Percentiles rank a stretch among this genome's conserved stretches.
Conservation (phyloP, 192 early-diverging fungal species). For the Coemansia sp. region DNA sequence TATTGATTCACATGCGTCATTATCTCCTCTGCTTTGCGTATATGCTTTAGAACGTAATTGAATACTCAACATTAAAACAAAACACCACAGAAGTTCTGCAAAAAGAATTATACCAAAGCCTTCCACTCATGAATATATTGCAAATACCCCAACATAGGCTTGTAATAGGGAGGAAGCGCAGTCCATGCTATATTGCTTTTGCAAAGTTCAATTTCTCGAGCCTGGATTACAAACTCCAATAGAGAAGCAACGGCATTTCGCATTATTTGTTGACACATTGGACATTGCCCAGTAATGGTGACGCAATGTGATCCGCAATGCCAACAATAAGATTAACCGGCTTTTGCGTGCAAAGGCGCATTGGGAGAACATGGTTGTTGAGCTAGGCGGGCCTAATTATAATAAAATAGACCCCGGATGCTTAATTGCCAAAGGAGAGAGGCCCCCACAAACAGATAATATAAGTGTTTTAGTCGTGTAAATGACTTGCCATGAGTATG, state of each 20-base stretch:
- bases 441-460: slow-evolving; percentile 78
- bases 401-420: slow-evolving; percentile 75
- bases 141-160: slow-evolving; percentile 54
- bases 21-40: not conserved
- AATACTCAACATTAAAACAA: not conserved
- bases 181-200: slow-evolving; percentile 97
- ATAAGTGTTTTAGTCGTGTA: slow-evolving; percentile 97
- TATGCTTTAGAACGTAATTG: not conserved
- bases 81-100: too few relatives aligned
- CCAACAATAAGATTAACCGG: slow-evolving; percentile 98
- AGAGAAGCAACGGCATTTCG: slow-evolving; percentile 73
- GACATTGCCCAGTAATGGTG: slow-evolving; percentile 91
- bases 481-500: slow-evolving; percentile 90
- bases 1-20: not conserved
- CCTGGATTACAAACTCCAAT: slow-evolving; percentile 65
- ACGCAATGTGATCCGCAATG: slow-evolving; percentile 83
- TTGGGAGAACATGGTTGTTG: slow-evolving; percentile 89
- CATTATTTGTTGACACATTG: slow-evolving; percentile 66
- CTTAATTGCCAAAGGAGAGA: slow-evolving; percentile 85
- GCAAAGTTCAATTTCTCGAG: slow-evolving; percentile 87
- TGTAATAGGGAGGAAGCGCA: slow-evolving; percentile 98
- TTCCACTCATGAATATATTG: not conserved
- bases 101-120: too few relatives aligned
- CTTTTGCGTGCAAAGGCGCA: slow-evolving; percentile 84
- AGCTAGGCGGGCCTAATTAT: slow-evolving; percentile 93